Base-by-base conservation (phyloP, 495 filamentous ascomycete species). In the Endocarpon pusillum region DNA sequence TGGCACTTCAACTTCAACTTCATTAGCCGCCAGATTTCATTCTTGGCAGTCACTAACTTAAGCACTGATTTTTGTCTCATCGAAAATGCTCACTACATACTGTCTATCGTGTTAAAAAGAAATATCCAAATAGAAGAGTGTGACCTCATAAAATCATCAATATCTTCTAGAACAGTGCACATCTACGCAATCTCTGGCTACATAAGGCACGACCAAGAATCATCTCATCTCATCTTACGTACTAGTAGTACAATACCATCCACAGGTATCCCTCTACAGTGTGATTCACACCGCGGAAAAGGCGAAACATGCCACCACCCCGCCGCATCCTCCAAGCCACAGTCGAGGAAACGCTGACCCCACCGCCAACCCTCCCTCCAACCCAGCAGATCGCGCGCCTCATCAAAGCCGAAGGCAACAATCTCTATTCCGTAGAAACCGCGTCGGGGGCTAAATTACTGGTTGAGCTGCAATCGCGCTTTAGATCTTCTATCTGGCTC, bases 401-500 rank as follows among this genome's bases (percentile, higher is more conserved):
- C 32, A 51, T 80, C 49, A 79, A 85, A 49, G 78, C 74, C 30
- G 75, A 83, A 39, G 89, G 89, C 37, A 93, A 91, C 54, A 86
- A 75, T 49, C 64, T 91, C 19, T 94, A 89, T 60, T 62, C 66
- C 32, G 80, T 83, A 33, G 64, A 72, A 39, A 41, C 78, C 19
- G 44, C 45, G 28, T 45, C 57, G 14, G n/a, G n/a, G n/a, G n/a
- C n/a, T n/a, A n/a, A n/a, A n/a, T 39, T 52, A 34, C 58, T 93
- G 3, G 78, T 80, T 16, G 86, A 94, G 59, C 65, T 96, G 28
- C 72, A 74, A 3, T 51, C 78, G 0, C 67, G 75, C 6, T 94
- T 96, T 48, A 82, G 85, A 32, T 84, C 78, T 32, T 82, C 81
- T 10, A 78, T 94, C 40, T 94, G 84, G 80, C 75, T 94, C 48